phyloP scores from a whole-genome alignment of 1,284 basidiomycete genomes.

The Ustilago bromivora region DNA sequence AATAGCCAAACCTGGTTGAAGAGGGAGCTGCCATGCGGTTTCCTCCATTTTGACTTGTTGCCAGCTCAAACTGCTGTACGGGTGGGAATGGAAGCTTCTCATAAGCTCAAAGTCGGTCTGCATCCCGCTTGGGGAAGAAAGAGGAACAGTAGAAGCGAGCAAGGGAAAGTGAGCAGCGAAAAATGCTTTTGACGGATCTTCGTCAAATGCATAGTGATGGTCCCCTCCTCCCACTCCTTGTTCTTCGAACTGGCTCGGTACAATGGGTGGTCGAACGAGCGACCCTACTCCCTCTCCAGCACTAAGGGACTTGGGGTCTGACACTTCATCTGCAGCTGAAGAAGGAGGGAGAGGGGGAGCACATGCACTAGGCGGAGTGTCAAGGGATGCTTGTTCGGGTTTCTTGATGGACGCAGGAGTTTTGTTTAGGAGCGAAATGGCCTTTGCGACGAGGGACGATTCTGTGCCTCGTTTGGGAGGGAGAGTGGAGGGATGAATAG shows the following conservation, averaged over 20 bases:
- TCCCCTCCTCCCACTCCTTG: background rate
- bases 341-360: background rate
- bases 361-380: background rate
- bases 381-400: slow-evolving; percentile 1
- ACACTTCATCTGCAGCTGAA: background rate
- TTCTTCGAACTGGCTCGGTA: background rate
- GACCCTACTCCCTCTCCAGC: background rate
- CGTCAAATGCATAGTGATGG: background rate
- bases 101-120: background rate
- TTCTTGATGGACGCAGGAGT: background rate
- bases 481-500: background rate
- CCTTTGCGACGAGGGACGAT: slow-evolving; percentile 11
- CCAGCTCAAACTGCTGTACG: no score
- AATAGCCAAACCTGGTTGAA: background rate
- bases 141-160: background rate
- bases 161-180: background rate
- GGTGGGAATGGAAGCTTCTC: no score
- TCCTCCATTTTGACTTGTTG: background rate
- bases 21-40: background rate
- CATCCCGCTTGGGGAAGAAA: background rate
- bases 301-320: background rate
- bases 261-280: background rate
- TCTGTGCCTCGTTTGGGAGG: background rate
- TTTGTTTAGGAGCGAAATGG: slow-evolving; percentile 7
- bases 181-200: background rate